Evolutionary conservation across 768 basidiomycete species (phyloP), one percentile per base, ranked within the genome.

Genomic region (Goffeauzyma gilvescens): DNA sequence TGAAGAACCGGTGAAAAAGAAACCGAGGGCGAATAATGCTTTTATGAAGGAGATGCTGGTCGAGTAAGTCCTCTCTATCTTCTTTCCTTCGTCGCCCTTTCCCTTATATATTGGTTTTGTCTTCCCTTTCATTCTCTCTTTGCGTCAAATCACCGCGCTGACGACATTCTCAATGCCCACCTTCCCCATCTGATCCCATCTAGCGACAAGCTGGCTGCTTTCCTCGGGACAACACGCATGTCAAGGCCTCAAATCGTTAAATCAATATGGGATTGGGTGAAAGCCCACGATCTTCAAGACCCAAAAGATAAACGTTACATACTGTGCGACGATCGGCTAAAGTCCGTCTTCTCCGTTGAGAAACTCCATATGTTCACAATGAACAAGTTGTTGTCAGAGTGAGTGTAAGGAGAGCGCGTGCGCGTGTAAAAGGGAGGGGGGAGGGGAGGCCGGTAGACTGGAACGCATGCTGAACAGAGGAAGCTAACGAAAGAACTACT

Each of bases 211-310:
- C 66, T 93, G 20, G 74, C 81, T 1, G 71, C 71, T 10, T 65
- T 93, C 20, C 62, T 84, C n/a, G 69, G 74, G 17, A 68, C 70
- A 28, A 72, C 76, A 18, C 74, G 71, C 54, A 64, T 87, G 36
- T 82, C 85, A 31, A 75, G 87, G 21, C 83, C 84, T 4, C 83
- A 87, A 58, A 79, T 82, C 31, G 87, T 93, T 35, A 90, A 90
- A 61, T 75, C 74, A 43, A 66, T 93, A 9, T 93, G 87, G 87
- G 74, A 72, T 10, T 78, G 90, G 61, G 87, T 93, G 61, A 87
- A 82, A 59, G 69, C 58, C 12, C 72, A 83, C 44, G 69, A 75
- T 22, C 68, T 89, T 33, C 86, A 95, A 66, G 87, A 95, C 58
- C 83, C 84, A 5, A 61, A 57, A 1, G 82, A 90, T 63, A 79